A percentile compares a stretch with the other conserved stretches of the same genome.
These are phyloP conservation scores for Amanita rubescens DNA, from an alignment of 768 basidiomycete genomes.

Conservation along the genomic window DNA sequence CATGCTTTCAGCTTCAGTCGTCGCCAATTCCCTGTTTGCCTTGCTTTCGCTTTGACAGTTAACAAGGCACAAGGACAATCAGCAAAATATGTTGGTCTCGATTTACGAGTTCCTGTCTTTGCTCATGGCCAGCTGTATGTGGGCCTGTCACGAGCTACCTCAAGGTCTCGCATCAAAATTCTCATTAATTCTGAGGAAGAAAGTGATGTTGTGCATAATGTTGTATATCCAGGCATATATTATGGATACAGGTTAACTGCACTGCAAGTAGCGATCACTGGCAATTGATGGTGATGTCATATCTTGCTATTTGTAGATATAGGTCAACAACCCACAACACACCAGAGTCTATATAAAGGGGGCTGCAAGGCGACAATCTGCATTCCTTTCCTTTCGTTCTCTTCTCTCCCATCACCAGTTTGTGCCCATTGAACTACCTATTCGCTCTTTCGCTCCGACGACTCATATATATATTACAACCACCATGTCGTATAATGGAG, in stretches of 20 bases:
- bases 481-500: background rate
- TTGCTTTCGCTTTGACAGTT: slow-evolving; percentile 32
- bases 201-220: background rate
- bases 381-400: background rate
- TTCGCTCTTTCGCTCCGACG: background rate
- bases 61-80: slow-evolving; percentile 34
- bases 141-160: slow-evolving; percentile 16
- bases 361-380: no score
- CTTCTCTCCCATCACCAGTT: background rate
- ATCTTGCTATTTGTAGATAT: no score
- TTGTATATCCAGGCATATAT: background rate
- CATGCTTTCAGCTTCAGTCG: slow-evolving; percentile 22
- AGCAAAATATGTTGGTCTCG: slow-evolving; percentile 22
- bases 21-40: slow-evolving; percentile 30
- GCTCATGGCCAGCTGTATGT: slow-evolving; percentile 32
- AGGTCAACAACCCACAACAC: background rate
- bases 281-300: no score
- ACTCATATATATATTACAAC: no score
- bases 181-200: background rate
- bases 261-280: no score
- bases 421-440: background rate
- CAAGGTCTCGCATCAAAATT: background rate
- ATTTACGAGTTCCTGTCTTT: slow-evolving; percentile 22
- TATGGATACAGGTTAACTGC: no score
- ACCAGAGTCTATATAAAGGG: no score